These are phyloP conservation scores for Elymus sibiricus DNA, from an alignment of 176 grass and related monocot species.

Conservation along the genomic window DNA sequence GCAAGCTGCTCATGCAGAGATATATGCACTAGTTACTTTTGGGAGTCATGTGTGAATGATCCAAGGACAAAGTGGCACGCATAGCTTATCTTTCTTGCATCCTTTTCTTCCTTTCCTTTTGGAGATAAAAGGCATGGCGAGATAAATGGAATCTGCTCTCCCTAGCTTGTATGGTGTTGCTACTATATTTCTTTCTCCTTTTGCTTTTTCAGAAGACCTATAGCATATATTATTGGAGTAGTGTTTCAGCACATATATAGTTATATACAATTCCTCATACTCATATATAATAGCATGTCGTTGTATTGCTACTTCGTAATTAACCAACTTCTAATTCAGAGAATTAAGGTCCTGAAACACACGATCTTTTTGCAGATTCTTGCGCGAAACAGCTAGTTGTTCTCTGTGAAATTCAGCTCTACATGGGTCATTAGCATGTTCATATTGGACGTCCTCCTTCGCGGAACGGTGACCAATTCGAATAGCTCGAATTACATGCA, in stretches of 20 bases:
- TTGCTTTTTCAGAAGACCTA: background rate
- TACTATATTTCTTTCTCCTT: background rate
- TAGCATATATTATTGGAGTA: background rate
- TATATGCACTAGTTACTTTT: background rate
- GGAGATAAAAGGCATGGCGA: background rate
- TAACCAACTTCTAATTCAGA: background rate
- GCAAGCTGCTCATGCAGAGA: background rate
- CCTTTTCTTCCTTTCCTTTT: constrained; percentile 5
- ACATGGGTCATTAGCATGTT: background rate
- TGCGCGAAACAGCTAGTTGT: background rate
- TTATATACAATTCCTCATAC: background rate
- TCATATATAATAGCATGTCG: background rate
- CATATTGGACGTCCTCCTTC: background rate
- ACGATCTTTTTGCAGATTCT: background rate
- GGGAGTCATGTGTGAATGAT: background rate
- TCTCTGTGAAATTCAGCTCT: background rate
- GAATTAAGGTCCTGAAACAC: background rate
- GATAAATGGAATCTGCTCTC: background rate
- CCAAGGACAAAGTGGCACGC: background rate
- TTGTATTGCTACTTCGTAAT: no score
- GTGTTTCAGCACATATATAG: background rate
- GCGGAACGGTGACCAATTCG: background rate
- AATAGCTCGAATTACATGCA: background rate
- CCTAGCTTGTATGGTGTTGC: background rate
- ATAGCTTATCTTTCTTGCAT: constrained; percentile 1